Conservation (phyloP, 495 filamentous ascomycete species). For the Penicillium mononematosum region DNA sequence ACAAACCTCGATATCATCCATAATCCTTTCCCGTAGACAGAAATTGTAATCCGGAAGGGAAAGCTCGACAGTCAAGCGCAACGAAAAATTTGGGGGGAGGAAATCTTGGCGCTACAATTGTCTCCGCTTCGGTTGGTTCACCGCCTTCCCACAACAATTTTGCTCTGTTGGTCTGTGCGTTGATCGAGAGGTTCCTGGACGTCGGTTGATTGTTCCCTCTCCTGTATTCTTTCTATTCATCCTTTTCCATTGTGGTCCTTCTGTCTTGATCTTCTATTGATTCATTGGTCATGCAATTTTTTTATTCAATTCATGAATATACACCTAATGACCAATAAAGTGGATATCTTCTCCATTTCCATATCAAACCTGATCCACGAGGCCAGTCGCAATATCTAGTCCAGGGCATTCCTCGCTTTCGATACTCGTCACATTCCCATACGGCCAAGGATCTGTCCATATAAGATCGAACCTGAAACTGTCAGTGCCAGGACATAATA, state of each 20-base stretch:
- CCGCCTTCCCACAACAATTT: constrained; percentile 30
- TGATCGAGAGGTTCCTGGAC: background rate
- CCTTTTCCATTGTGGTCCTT: background rate
- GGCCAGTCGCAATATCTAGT: constrained; percentile 29
- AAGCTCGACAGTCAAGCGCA: constrained; percentile 16
- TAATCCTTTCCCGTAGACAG: constrained; percentile 22
- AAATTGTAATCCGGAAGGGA: constrained; percentile 16
- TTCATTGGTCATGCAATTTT: background rate
- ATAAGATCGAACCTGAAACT: constrained; percentile 43
- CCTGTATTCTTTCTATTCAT: background rate
- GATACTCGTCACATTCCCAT: constrained; percentile 35
- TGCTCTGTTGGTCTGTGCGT: constrained; percentile 20
- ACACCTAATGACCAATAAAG: background rate
- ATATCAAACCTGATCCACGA: constrained; percentile 23
- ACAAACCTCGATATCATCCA: constrained; percentile 52
- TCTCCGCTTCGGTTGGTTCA: constrained; percentile 41
- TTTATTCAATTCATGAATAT: background rate
- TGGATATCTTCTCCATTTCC: background rate
- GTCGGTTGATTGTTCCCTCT: background rate
- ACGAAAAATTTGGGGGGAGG: constrained; percentile 44
- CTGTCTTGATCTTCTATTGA: background rate
- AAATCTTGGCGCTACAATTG: constrained; percentile 39
- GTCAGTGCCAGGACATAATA: constrained; percentile 8
- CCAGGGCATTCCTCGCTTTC: constrained; percentile 45
- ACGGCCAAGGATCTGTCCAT: constrained; percentile 48